These are phyloP conservation scores for Penicillium sp. DNA, from an alignment of 2,329 filamentous ascomycete species.

Conservation along the genomic window DNA sequence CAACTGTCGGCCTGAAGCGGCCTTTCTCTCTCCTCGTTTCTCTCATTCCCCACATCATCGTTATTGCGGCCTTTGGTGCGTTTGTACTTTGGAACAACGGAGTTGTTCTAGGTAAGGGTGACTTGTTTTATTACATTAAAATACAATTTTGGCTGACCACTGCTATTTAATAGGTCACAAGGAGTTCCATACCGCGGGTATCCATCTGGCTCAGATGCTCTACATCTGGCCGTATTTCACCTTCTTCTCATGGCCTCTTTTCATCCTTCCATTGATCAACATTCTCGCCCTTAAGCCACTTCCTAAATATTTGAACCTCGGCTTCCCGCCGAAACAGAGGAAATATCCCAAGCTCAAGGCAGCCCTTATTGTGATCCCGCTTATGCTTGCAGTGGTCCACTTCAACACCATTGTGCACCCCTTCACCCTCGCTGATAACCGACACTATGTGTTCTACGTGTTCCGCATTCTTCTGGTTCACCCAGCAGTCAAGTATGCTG, in stretches of 20 bases:
- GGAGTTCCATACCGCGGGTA: slow-evolving; percentile 83
- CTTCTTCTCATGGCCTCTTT: slow-evolving; percentile 83
- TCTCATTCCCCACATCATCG: slow-evolving; percentile 53
- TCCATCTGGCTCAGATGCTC: slow-evolving; percentile 88
- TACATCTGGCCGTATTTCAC: slow-evolving; percentile 89
- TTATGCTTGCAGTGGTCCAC: slow-evolving; percentile 56
- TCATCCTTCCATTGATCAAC: slow-evolving; percentile 56
- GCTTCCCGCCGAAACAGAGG: slow-evolving; percentile 30
- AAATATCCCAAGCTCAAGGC: slow-evolving; percentile 41
- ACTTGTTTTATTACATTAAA: not conserved
- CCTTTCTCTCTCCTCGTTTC: slow-evolving; percentile 40
- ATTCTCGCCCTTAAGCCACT: slow-evolving; percentile 35
- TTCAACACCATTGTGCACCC: slow-evolving; percentile 94
- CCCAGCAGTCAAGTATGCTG: slow-evolving; percentile 61
- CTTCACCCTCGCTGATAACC: slow-evolving; percentile 92
- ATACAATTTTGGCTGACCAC: not conserved
- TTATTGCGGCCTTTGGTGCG: slow-evolving; percentile 64
- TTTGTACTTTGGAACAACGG: slow-evolving; percentile 88
- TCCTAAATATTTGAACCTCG: slow-evolving; percentile 34
- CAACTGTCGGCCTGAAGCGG: slow-evolving; percentile 52
- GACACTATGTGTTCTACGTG: slow-evolving; percentile 96
- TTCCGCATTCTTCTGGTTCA: slow-evolving; percentile 78
- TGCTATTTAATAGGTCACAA: slow-evolving; percentile 67
- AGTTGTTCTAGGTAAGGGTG: slow-evolving; percentile 73
- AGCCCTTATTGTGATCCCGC: slow-evolving; percentile 33